A percentile compares a stretch with the other conserved stretches of the same genome.
These are phyloP conservation scores for Lachancea fermentati DNA, from an alignment of 805 yeast genomes.

Conservation along the genomic window DNA sequence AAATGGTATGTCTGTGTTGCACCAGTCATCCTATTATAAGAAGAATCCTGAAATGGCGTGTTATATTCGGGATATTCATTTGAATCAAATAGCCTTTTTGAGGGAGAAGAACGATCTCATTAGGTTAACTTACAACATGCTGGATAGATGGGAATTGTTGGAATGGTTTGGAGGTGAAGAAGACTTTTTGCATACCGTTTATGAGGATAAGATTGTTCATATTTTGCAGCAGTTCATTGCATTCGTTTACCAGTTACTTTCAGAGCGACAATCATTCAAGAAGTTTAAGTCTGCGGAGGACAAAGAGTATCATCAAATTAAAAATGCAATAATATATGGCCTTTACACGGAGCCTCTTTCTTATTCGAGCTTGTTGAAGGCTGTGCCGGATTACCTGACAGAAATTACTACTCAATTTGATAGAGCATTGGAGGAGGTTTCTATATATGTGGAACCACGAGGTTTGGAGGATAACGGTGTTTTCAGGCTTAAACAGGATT, in stretches of 20 bases:
- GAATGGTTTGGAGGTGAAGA: conserved; percentile 42
- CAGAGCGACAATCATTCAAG: conserved; percentile 61
- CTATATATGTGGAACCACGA: conserved; percentile 57
- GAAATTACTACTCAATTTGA: conserved; percentile 41
- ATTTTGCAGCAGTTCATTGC: conserved; percentile 77
- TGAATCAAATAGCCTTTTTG: conserved; percentile 58
- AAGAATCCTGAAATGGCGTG: conserved; percentile 47
- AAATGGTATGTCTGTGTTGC: conserved; percentile 53
- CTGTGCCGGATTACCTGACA: conserved; percentile 31
- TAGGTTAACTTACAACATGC: conserved; percentile 48
- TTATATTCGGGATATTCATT: conserved; percentile 67
- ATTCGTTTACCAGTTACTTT: conserved; percentile 60
- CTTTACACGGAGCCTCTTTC: conserved; percentile 49
- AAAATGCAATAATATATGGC: conserved; percentile 42
- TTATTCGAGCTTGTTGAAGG: conserved; percentile 43
- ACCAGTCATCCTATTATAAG: conserved; percentile 46
- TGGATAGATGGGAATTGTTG: conserved; percentile 58
- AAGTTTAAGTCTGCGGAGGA: conserved; percentile 34
- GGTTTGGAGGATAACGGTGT: conserved; percentile 65
- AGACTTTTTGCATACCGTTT: conserved; percentile 38
- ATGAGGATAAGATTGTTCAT: conserved; percentile 43
- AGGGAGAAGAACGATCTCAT: conserved; percentile 45
- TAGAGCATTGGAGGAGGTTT: conserved; percentile 47
- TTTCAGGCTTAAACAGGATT: conserved; percentile 48
- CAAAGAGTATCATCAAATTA: conserved; percentile 31